Evolutionary conservation across 768 basidiomycete species (phyloP), one percentile per base, ranked within the genome.

Genomic region (Paxillus involutus): DNA sequence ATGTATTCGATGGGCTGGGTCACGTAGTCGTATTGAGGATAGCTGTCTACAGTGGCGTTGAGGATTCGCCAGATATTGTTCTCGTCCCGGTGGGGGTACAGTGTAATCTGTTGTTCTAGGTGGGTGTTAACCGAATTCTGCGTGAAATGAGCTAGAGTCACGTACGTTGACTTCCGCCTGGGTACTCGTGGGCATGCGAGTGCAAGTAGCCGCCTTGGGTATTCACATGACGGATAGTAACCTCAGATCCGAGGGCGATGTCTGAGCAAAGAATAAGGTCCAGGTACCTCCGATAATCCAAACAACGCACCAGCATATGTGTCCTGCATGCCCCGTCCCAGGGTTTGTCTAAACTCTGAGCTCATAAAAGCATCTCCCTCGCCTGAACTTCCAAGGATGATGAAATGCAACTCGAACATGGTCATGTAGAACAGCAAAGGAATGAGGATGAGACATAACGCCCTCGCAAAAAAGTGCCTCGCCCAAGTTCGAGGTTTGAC

Each of bases 301-400:
- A 6, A 13, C 19, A n/a, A 58, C 83, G 55, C 53, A 91, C 91
- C 89, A 26, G 94, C 92, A 69, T 78, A 94, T 0, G 96, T 98
- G 69, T 99, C 94, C 11, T 80, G 78, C 97, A 98, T 98, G 7
- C 88, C 83, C 42, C 85, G 86, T 14, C 86, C 79, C 12, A 99
- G 77, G 0, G 95, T 98, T 66, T 98, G 96, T 73, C 98, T 95
- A 75, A 99, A 99, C 68, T 94, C 95, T 3, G 94, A 91, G 74
- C 91, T 96, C 97, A 99, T 99, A 73, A 99, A 99, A 1, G 95
- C 94, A 68, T 98, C 97, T 0, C 97, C 97, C 49, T 98, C 96
- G 32, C 97, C 97, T 2, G 91, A 89, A 70, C 88, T 89, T 64
- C 85, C 82, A 29, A 99, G 77, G 60, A 99, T 81, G 65, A 86